Percentiles rank a stretch among this genome's conserved stretches.
These are phyloP conservation scores for Sphaerobolus stellatus DNA, from an alignment of 1,284 basidiomycete genomes.

Conservation along the genomic window DNA sequence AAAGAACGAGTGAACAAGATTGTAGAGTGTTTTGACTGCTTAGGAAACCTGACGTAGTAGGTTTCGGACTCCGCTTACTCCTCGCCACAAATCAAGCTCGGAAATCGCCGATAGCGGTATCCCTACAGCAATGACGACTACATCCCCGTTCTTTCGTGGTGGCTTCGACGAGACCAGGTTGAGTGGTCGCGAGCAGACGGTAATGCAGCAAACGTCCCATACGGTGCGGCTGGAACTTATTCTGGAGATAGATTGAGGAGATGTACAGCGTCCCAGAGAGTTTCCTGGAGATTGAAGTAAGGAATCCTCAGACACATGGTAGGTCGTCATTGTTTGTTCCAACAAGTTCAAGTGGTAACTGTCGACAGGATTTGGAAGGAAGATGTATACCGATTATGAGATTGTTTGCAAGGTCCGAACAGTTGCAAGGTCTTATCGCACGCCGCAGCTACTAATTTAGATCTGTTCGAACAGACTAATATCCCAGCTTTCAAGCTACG, in stretches of 20 bases:
- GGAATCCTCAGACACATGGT: conserved; percentile 97
- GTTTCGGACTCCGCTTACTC: too few species aligned
- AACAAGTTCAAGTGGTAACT: conserved; percentile 2
- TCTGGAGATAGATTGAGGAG: conserved; percentile 78
- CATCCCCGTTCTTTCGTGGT: conserved; percentile 10
- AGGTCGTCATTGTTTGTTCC: conserved; percentile 25
- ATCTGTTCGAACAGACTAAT: conserved; percentile 75
- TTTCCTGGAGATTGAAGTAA: conserved; percentile 97
- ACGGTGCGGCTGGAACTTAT: conserved; percentile 8
- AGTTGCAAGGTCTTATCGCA: background rate
- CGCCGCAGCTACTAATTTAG: background rate
- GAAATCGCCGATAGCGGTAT: too few species aligned
- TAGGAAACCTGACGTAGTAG: too few species aligned
- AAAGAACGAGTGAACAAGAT: background rate
- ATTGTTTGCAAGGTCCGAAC: conserved; percentile 90
- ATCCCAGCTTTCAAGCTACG: conserved; percentile 98
- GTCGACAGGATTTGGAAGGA: conserved; percentile 82
- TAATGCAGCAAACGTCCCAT: too few species aligned
- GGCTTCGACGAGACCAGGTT: conserved; percentile 69
- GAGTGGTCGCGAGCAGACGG: conserved; percentile 76
- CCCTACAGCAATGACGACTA: background rate
- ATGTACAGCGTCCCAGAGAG: conserved; percentile 98
- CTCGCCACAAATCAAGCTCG: too few species aligned
- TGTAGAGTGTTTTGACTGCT: too few species aligned
- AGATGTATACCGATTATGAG: conserved; percentile 99